Conservation (phyloP, 75 land plant genomes). For the Isoetes taiwanensis region DNA sequence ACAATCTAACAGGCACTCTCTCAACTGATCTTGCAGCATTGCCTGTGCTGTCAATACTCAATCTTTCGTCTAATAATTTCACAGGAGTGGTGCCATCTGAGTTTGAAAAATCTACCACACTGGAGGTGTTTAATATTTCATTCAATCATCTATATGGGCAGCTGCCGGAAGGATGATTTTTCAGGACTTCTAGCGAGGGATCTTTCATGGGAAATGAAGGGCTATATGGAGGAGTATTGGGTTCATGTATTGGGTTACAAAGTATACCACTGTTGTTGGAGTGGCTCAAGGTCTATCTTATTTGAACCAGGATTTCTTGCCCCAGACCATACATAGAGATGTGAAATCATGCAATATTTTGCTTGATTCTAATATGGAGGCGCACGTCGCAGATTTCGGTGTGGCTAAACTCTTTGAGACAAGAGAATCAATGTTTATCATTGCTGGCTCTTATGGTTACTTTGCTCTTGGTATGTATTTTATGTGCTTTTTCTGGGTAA, state of each 20-base stretch:
- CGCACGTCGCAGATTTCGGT: constrained; percentile 33
- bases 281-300: constrained; percentile 14
- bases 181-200: background rate
- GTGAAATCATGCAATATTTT: too few species aligned
- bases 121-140: too few species aligned
- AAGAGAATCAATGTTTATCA: constrained; percentile 11
- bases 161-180: too few species aligned
- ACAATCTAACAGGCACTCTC: too few species aligned
- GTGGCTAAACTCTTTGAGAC: constrained; percentile 9
- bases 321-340: constrained; percentile 12
- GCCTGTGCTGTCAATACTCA: too few species aligned
- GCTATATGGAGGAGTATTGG: too few species aligned
- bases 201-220: constrained; percentile 14
- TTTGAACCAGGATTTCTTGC: constrained; percentile 18
- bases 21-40: too few species aligned
- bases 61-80: too few species aligned
- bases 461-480: constrained; percentile 15
- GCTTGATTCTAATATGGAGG: constrained; percentile 31
- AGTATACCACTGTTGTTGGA: constrained; percentile 30
- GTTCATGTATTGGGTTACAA: constrained; percentile 45
- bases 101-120: too few species aligned
- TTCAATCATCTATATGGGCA: too few species aligned
- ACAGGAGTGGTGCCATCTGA: too few species aligned
- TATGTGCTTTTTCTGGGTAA: too few species aligned
- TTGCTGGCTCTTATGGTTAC: constrained; percentile 14